phyloP scores from a whole-genome alignment of 2,329 filamentous ascomycete species.

The Trematosphaeria pertusa region DNA sequence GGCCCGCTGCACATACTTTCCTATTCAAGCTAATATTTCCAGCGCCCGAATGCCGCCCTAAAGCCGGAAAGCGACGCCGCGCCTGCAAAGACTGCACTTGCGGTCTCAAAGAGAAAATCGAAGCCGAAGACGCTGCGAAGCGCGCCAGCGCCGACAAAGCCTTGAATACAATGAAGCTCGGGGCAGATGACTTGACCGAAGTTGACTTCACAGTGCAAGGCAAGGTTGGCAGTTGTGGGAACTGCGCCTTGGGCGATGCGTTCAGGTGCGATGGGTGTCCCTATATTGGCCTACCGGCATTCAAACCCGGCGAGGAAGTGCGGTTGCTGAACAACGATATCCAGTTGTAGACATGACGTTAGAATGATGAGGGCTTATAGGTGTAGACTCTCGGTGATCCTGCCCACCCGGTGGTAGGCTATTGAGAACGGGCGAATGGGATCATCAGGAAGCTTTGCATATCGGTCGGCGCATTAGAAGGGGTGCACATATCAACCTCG shows the following conservation, averaged over 20 bases:
- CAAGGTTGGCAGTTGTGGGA: constrained; percentile 93
- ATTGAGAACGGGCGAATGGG: neutral
- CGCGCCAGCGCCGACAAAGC: constrained; percentile 69
- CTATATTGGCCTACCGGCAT: constrained; percentile 90
- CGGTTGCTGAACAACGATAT: constrained; percentile 83
- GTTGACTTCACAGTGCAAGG: constrained; percentile 98
- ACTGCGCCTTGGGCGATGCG: constrained; percentile 91
- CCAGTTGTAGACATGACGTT: constrained; percentile 75
- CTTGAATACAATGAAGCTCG: constrained; percentile 73
- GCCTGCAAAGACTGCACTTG: constrained; percentile 99
- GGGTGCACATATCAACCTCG: no score
- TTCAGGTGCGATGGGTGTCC: constrained; percentile 71
- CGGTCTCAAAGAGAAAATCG: constrained; percentile 83
- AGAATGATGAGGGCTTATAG: no score
- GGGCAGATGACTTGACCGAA: constrained; percentile 80
- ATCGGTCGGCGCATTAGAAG: neutral
- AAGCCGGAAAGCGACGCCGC: constrained; percentile 84
- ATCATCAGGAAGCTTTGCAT: neutral
- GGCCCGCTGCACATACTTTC: constrained; percentile 7
- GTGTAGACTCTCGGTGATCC: no score
- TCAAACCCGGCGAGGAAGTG: constrained; percentile 97
- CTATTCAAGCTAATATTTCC: constrained; percentile 18
- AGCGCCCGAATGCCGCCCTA: constrained; percentile 88
- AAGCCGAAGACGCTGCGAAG: constrained; percentile 80
- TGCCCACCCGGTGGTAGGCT: no score